Percentiles rank a stretch among this genome's conserved stretches.
Evolutionary conservation across 1,284 basidiomycete genomes (phyloP).

Genomic region (Papiliotrema fonsecae): DNA sequence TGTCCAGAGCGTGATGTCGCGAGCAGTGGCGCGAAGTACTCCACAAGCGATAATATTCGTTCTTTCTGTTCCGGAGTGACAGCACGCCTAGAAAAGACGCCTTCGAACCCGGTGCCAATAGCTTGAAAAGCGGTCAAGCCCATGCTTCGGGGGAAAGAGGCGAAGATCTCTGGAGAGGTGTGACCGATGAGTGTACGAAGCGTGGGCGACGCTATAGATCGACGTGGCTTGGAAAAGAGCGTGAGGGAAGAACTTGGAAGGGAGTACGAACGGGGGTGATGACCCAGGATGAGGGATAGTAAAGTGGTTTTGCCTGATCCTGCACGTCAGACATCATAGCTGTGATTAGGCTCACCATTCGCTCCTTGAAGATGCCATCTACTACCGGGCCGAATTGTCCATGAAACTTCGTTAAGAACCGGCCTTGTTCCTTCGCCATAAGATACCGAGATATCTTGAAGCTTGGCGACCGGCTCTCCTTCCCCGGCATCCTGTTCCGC

Average conservation of each 20-base stretch:
- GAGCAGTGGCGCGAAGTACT: slow-evolving; percentile 50
- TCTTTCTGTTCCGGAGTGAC: slow-evolving; percentile 50
- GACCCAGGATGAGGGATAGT: slow-evolving; percentile 84
- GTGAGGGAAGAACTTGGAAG: slow-evolving; percentile 54
- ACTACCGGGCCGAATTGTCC: slow-evolving; percentile 73
- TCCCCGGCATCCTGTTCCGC: slow-evolving; percentile 2
- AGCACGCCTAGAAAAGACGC: slow-evolving; percentile 61
- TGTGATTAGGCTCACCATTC: slow-evolving; percentile 59
- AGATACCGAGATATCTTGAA: slow-evolving; percentile 65
- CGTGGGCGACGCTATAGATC: slow-evolving; percentile 56
- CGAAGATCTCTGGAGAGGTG: slow-evolving; percentile 82
- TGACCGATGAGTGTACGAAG: slow-evolving; percentile 66
- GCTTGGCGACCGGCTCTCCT: slow-evolving; percentile 55
- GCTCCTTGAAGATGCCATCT: slow-evolving; percentile 81
- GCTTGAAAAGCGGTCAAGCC: slow-evolving; percentile 70
- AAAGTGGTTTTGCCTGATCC: slow-evolving; percentile 94
- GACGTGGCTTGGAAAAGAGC: slow-evolving; percentile 68
- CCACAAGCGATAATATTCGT: slow-evolving; percentile 54
- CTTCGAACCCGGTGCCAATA: slow-evolving; percentile 78
- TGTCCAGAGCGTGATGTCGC: neutral
- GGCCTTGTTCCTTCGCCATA: slow-evolving; percentile 60
- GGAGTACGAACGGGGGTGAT: slow-evolving; percentile 89
- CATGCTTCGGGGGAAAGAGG: slow-evolving; percentile 77
- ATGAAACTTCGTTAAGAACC: slow-evolving; percentile 67
- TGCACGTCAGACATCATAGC: slow-evolving; percentile 32